Evolutionary conservation across 73 alveolate genomes (phyloP).

Genomic region (Paramecium primaurelia): DNA sequence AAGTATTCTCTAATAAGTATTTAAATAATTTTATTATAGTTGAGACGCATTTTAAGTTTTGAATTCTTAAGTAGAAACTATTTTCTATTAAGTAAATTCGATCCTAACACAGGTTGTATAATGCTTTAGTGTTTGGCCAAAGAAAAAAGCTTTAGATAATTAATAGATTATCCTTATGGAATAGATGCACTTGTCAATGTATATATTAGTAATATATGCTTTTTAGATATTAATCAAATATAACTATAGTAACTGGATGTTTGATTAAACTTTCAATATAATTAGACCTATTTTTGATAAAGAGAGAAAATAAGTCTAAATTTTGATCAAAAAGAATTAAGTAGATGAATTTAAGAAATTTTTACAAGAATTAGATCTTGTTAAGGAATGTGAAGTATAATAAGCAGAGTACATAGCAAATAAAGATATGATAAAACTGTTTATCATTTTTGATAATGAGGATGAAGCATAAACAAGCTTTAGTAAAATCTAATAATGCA

Average conservation of each 20-base stretch:
- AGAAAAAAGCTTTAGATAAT: not conserved
- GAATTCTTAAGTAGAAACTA: not conserved
- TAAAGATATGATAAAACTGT: not conserved
- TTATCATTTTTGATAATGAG: not conserved
- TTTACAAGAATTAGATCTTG: not conserved
- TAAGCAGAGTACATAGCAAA: not conserved
- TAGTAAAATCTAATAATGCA: not conserved
- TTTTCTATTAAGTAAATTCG: conserved; percentile 17
- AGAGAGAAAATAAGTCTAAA: conserved; percentile 5
- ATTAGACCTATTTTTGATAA: not conserved
- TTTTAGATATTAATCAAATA: not conserved
- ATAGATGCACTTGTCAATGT: not conserved
- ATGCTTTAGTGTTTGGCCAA: not conserved
- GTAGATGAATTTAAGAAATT: conserved; percentile 2
- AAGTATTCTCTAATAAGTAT: not conserved
- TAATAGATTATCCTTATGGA: not conserved
- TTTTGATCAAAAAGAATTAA: not conserved
- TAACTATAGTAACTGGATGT: not conserved
- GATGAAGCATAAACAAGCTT: not conserved
- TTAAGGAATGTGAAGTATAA: not conserved
- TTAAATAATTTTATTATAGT: not conserved
- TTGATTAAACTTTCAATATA: not conserved
- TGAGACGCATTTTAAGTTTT: conserved; percentile 1
- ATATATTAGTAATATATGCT: not conserved
- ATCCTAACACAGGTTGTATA: not conserved